Conservation (phyloP, 768 basidiomycete species). For the Lentinula aciculospora region DNA sequence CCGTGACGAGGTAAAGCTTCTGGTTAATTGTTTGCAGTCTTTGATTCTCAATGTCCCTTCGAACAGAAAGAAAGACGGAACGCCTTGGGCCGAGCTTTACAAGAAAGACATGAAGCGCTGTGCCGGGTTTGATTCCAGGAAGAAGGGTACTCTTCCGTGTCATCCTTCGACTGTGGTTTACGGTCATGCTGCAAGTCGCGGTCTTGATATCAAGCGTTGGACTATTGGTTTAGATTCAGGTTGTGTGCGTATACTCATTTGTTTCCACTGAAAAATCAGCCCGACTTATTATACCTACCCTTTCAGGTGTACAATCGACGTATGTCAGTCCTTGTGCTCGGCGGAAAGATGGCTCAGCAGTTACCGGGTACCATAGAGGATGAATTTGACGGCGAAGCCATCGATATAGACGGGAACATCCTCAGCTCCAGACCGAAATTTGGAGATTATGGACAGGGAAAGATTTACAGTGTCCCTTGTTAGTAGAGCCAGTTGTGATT, state of each 20-base stretch:
- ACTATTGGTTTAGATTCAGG: slow-evolving; percentile 83
- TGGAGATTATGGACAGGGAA: slow-evolving; percentile 49
- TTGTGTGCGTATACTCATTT: slow-evolving; percentile 50
- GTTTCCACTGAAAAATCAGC: not conserved
- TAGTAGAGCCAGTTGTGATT: not conserved
- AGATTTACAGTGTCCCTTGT: slow-evolving; percentile 50
- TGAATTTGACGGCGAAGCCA: slow-evolving; percentile 11
- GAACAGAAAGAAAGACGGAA: slow-evolving; percentile 39
- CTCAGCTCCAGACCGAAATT: slow-evolving; percentile 36
- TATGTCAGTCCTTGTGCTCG: slow-evolving; percentile 67
- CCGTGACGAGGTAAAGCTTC: slow-evolving; percentile 36
- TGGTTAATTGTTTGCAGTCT: not conserved
- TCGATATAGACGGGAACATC: slow-evolving; percentile 15
- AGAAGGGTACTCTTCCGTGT: slow-evolving; percentile 42
- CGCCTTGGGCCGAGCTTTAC: slow-evolving; percentile 76
- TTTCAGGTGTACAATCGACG: slow-evolving; percentile 50
- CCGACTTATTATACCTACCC: slow-evolving; percentile 6
- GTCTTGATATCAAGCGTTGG: slow-evolving; percentile 80
- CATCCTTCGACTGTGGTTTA: slow-evolving; percentile 78
- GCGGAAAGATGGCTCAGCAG: slow-evolving; percentile 8
- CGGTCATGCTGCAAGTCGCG: slow-evolving; percentile 78
- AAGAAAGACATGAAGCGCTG: slow-evolving; percentile 58
- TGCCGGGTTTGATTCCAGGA: slow-evolving; percentile 36
- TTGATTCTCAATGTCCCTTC: not conserved
- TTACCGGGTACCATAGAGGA: slow-evolving; percentile 10